Evolutionary conservation across 192 early-diverging fungal genomes (phyloP), one percentile per base, ranked within the genome.

Genomic region (Coemansia sp.): DNA sequence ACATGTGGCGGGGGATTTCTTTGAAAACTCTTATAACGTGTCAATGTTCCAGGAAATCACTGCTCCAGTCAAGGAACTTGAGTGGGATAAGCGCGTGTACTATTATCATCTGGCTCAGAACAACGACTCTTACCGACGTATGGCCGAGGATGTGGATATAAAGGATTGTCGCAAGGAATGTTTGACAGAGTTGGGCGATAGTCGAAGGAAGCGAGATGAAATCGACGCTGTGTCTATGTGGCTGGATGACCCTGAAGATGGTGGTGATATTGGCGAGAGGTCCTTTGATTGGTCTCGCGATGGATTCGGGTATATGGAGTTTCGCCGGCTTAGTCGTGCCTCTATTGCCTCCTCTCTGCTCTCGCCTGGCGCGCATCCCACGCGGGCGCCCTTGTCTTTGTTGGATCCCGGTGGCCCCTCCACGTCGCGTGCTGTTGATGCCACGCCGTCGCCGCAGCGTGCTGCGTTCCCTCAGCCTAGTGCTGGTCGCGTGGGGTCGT

Each of bases 71-170:
- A 70, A 71, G 61, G 77, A 80, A 28, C 16, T 72, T 5, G 72
- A 80, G 42, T 80, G 77, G 77, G 77, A 80, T 45, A 80, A 80
- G 65, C 72, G 73, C 34, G 77, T 80, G 28, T 72, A 72, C 59
- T 75, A 80, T 43, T 65, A 75, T 56, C 77, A 80, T 31, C 60
- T 68, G 18, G 66, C 69, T 6, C 68, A 68, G 41, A 61, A 61
- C 7, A 58, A 72, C 60, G 55, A 63, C 1, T 21, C 16, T n/a
- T 65, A 64, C 13, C 68, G 73, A 31, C 34, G 37, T 6, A 59
- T 60, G 12, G 41, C 62, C 3, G 69, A 75, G 52, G 65, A 63
- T 3, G 69, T 65, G 1, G 38, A 59, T 35, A 62, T 80, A 23
- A 37, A 50, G 41, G 69, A 75, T 36, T 80, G 70, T 31, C 72